phyloP scores from a whole-genome alignment of 1,284 basidiomycete genomes.

The Bjerkandera adusta region DNA sequence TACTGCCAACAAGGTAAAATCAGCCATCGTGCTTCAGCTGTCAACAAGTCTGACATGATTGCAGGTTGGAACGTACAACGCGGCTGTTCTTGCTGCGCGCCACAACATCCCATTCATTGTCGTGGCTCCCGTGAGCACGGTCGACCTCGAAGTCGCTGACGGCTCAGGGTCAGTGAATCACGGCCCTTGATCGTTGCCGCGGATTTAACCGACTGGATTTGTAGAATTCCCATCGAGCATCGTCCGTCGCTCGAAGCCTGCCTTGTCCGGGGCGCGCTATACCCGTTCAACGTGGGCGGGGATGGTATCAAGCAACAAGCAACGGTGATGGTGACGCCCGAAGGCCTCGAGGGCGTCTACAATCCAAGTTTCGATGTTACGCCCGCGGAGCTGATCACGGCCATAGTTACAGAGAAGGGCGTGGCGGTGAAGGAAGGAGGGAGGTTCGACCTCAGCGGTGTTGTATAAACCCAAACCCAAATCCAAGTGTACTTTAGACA shows the following conservation, averaged over 20 bases:
- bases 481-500: no score
- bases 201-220: no score
- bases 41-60: no score
- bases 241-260: conserved; percentile 84
- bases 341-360: conserved; percentile 68
- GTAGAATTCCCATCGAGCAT: conserved; percentile 89
- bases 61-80: conserved; percentile 89
- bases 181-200: neutral
- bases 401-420: conserved; percentile 90
- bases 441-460: conserved; percentile 50
- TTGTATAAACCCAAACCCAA: conserved; percentile 49
- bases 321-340: conserved; percentile 74
- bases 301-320: conserved; percentile 52
- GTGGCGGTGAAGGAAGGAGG: conserved; percentile 66
- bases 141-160: conserved; percentile 77
- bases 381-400: conserved; percentile 77
- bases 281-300: conserved; percentile 44
- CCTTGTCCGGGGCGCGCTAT: conserved; percentile 75
- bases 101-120: conserved; percentile 89
- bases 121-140: conserved; percentile 85
- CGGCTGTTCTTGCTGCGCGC: conserved; percentile 81
- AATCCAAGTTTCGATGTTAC: conserved; percentile 96
- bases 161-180: conserved; percentile 58
- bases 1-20: conserved; percentile 90
- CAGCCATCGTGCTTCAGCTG: conserved; percentile 18